A percentile compares a stretch with the other conserved stretches of the same genome.
Evolutionary conservation across 2,329 filamentous ascomycete genomes (phyloP).

Genomic region (Stromatinia cepivora): DNA sequence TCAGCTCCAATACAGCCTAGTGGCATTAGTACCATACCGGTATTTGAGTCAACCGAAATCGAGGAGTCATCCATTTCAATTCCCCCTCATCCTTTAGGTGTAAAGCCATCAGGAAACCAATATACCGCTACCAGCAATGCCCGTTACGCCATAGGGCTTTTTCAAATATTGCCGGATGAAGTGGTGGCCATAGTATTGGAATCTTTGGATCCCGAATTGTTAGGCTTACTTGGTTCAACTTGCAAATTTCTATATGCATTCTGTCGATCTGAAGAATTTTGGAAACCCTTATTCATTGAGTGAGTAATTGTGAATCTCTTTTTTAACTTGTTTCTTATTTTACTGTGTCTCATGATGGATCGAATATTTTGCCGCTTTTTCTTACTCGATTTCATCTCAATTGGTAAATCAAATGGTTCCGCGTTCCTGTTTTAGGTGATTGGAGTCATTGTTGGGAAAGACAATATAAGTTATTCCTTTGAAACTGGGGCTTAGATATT

Average conservation of each 20-base stretch:
- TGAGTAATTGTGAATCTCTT: slow-evolving; percentile 54
- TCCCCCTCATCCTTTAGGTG: slow-evolving; percentile 74
- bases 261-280: slow-evolving; percentile 79
- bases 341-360: neutral
- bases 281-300: slow-evolving; percentile 83
- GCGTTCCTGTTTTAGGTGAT: neutral
- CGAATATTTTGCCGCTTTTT: too few species aligned
- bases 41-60: slow-evolving; percentile 42
- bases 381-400: too few species aligned
- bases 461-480: slow-evolving; percentile 8
- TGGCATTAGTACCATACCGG: neutral
- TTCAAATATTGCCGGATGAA: slow-evolving; percentile 76
- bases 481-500: neutral
- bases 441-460: neutral
- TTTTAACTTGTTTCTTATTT: neutral
- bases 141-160: slow-evolving; percentile 63
- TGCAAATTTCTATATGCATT: slow-evolving; percentile 89
- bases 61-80: slow-evolving; percentile 54
- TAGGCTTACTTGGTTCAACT: slow-evolving; percentile 70
- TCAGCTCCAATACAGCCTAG: slow-evolving; percentile 6
- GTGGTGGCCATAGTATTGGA: slow-evolving; percentile 75
- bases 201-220: slow-evolving; percentile 61
- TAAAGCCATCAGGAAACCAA: slow-evolving; percentile 86
- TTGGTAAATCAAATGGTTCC: neutral
- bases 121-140: slow-evolving; percentile 66